These are phyloP conservation scores for Tricholoma flavovirens DNA, from an alignment of 768 basidiomycete genomes.

Conservation along the genomic window DNA sequence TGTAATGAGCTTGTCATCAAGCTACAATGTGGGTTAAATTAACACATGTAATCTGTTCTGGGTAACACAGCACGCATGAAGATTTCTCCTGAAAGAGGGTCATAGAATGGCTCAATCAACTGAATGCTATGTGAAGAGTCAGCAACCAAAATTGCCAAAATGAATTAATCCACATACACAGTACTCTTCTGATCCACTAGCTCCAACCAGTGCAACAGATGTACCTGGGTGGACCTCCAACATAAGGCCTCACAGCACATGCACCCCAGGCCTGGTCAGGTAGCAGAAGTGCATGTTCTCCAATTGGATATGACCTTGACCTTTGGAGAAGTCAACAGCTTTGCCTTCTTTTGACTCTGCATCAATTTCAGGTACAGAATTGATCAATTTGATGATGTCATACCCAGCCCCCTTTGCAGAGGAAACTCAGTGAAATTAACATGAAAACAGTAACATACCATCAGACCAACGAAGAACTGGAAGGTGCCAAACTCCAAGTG, in stretches of 20 bases:
- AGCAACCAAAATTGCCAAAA: constrained; percentile 5
- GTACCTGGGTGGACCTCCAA: constrained; percentile 70
- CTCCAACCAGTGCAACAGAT: constrained; percentile 77
- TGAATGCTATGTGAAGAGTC: constrained; percentile 49
- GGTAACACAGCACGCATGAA: constrained; percentile 38
- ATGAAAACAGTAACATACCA: constrained; percentile 62
- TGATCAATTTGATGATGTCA: constrained; percentile 73
- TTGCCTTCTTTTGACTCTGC: constrained; percentile 67
- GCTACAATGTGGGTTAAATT: constrained; percentile 27
- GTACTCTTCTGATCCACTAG: constrained; percentile 82
- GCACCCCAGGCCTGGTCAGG: constrained; percentile 78
- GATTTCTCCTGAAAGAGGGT: constrained; percentile 68
- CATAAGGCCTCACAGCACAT: constrained; percentile 75
- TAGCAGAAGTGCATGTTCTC: constrained; percentile 87
- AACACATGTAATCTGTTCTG: no score
- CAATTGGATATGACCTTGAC: constrained; percentile 63
- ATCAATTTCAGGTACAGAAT: constrained; percentile 74
- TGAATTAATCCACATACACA: constrained; percentile 40
- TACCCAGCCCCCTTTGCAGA: constrained; percentile 75
- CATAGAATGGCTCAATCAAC: constrained; percentile 80
- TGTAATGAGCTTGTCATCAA: constrained; percentile 71
- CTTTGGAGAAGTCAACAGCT: constrained; percentile 34
- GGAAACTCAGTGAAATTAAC: constrained; percentile 85
- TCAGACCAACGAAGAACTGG: constrained; percentile 79
- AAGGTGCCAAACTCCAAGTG: constrained; percentile 44